phyloP scores from a whole-genome alignment of 805 yeast genomes.

The Nakazawaea ernobii region DNA sequence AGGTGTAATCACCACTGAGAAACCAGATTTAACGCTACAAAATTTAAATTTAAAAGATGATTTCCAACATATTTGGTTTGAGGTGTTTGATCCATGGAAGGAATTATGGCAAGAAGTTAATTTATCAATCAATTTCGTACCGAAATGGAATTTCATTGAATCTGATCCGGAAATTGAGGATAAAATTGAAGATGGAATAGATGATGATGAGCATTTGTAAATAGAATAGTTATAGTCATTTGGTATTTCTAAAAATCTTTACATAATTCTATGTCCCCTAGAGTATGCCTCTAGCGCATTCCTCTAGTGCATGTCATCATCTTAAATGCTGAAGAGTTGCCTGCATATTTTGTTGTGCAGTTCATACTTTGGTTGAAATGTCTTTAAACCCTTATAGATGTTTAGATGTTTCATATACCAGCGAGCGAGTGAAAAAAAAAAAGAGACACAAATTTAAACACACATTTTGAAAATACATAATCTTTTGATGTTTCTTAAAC shows the following conservation, averaged over 20 bases:
- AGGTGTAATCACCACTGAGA: not conserved
- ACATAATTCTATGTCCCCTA: too few species aligned
- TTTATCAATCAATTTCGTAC: constrained; percentile 6
- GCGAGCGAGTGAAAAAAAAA: too few species aligned
- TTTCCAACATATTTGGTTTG: constrained; percentile 9
- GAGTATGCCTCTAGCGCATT: too few species aligned
- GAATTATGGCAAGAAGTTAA: constrained; percentile 8
- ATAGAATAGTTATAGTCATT: not conserved
- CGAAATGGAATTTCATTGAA: constrained; percentile 8
- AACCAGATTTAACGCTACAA: not conserved
- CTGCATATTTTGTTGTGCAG: too few species aligned
- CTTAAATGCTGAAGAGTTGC: too few species aligned
- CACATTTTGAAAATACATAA: not conserved
- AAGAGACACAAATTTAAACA: too few species aligned
- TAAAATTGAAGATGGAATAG: not conserved
- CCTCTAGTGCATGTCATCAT: too few species aligned
- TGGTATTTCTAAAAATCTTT: too few species aligned
- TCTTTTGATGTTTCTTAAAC: too few species aligned
- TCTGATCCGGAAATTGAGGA: not conserved
- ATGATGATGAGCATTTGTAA: not conserved
- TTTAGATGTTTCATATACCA: too few species aligned
- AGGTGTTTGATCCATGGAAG: constrained; percentile 11
- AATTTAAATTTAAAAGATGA: constrained; percentile 3
- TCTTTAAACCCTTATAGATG: too few species aligned
- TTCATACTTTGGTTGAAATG: too few species aligned